These are phyloP conservation scores for Xylariaceae sp. DNA, from an alignment of 2,329 filamentous ascomycete genomes.

Conservation along the genomic window DNA sequence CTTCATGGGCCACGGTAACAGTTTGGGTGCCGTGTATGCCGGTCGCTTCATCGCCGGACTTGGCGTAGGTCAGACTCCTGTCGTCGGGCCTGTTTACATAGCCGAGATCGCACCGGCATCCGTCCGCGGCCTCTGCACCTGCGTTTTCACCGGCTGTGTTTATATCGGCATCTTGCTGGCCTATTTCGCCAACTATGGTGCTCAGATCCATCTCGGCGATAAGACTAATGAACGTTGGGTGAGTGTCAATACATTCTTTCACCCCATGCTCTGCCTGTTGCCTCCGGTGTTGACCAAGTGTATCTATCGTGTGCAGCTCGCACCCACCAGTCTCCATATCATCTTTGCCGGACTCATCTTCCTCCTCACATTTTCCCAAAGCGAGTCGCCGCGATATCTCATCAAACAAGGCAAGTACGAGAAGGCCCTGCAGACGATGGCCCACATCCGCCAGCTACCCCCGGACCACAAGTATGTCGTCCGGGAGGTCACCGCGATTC, in stretches of 20 bases:
- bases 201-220: constrained; percentile 43
- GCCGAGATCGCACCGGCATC: constrained; percentile 66
- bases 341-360: constrained; percentile 72
- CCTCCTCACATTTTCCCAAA: constrained; percentile 61
- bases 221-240: constrained; percentile 45
- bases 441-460: constrained; percentile 54
- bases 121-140: constrained; percentile 68
- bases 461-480: constrained; percentile 56
- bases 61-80: constrained; percentile 61
- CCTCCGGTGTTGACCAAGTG: constrained; percentile 13
- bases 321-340: constrained; percentile 70
- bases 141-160: constrained; percentile 64
- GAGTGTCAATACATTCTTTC: constrained; percentile 8
- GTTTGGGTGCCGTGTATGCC: constrained; percentile 53
- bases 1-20: constrained; percentile 52
- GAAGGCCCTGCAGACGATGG: constrained; percentile 51
- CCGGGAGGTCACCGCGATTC: constrained; percentile 59
- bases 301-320: constrained; percentile 44
- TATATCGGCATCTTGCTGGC: constrained; percentile 74
- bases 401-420: constrained; percentile 59
- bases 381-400: constrained; percentile 66
- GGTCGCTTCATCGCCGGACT: constrained; percentile 62
- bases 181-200: constrained; percentile 69
- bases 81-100: constrained; percentile 66
- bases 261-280: not conserved